Percentiles rank a stretch among this genome's conserved stretches.
These are phyloP conservation scores for Aspergillus quadrilineatus DNA, from an alignment of 2,329 filamentous ascomycete genomes.

Conservation along the genomic window DNA sequence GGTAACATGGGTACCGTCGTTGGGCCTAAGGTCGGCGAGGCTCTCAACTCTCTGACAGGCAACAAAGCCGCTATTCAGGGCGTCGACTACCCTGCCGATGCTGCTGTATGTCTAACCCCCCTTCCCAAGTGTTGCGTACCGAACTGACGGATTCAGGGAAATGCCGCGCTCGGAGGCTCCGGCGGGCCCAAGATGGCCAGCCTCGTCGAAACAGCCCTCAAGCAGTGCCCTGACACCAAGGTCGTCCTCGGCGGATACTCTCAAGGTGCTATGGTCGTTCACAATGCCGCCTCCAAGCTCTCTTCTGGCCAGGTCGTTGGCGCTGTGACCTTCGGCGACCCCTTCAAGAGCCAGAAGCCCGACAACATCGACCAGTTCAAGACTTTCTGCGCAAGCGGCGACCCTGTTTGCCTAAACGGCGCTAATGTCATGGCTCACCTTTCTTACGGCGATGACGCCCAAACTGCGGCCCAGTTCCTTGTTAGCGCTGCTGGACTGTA, in stretches of 20 bases:
- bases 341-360: constrained; percentile 42
- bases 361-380: constrained; percentile 46
- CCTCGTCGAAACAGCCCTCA: constrained; percentile 30
- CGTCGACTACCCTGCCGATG: constrained; percentile 33
- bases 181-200: constrained; percentile 32
- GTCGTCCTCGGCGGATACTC: constrained; percentile 37
- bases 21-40: constrained; percentile 37
- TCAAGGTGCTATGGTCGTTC: constrained; percentile 37
- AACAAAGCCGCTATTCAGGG: constrained; percentile 34
- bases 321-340: constrained; percentile 49
- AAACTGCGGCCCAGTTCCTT: constrained; percentile 41
- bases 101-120: constrained; percentile 16
- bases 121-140: no score
- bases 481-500: constrained; percentile 24
- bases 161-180: constrained; percentile 26
- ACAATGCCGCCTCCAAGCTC: constrained; percentile 32
- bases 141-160: constrained; percentile 22
- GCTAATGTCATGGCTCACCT: constrained; percentile 44
- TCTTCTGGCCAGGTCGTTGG: constrained; percentile 38
- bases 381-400: constrained; percentile 52
- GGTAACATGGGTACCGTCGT: constrained; percentile 46
- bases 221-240: constrained; percentile 36
- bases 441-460: constrained; percentile 39
- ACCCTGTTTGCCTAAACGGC: constrained; percentile 53
- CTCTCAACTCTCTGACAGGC: constrained; percentile 25